These are phyloP conservation scores for Paecilomyces fulvus DNA, from an alignment of 2,329 filamentous ascomycete genomes.

Conservation along the genomic window DNA sequence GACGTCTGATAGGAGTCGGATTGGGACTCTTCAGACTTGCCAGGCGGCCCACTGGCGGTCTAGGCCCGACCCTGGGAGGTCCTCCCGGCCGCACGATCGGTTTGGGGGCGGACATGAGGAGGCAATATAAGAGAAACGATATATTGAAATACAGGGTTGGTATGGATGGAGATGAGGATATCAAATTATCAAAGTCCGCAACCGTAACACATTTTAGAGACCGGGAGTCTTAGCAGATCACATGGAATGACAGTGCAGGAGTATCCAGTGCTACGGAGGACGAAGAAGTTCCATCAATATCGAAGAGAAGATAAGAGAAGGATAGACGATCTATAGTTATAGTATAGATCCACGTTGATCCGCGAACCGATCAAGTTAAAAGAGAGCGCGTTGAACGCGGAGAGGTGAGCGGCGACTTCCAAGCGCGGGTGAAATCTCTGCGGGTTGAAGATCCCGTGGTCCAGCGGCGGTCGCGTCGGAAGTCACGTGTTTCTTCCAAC, in stretches of 20 bases:
- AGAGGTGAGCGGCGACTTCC: conserved; percentile 1
- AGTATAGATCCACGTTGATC: not conserved
- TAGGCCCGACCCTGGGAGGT: conserved; percentile 16
- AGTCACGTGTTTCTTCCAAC: not conserved
- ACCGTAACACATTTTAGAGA: not conserved
- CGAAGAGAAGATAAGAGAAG: not conserved
- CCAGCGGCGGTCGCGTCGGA: conserved; percentile 9
- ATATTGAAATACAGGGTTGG: not conserved
- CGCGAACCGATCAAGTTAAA: not conserved
- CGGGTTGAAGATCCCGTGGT: conserved; percentile 5
- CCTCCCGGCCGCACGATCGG: conserved; percentile 24
- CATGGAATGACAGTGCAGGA: not conserved
- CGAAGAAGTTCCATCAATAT: not conserved
- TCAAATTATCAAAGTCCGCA: not conserved
- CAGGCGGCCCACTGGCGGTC: conserved; percentile 25
- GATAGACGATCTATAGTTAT: not conserved
- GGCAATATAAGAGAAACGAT: not conserved
- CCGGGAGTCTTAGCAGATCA: not conserved
- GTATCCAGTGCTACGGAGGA: not conserved
- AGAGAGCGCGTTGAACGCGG: not conserved
- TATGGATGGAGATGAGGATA: not conserved
- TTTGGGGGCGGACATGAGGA: conserved; percentile 23
- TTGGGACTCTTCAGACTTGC: conserved; percentile 32
- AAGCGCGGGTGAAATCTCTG: conserved; percentile 1
- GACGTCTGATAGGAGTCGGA: conserved; percentile 30